Conservation (phyloP, 2,329 filamentous ascomycete genomes). For the Beauveria sp. region DNA sequence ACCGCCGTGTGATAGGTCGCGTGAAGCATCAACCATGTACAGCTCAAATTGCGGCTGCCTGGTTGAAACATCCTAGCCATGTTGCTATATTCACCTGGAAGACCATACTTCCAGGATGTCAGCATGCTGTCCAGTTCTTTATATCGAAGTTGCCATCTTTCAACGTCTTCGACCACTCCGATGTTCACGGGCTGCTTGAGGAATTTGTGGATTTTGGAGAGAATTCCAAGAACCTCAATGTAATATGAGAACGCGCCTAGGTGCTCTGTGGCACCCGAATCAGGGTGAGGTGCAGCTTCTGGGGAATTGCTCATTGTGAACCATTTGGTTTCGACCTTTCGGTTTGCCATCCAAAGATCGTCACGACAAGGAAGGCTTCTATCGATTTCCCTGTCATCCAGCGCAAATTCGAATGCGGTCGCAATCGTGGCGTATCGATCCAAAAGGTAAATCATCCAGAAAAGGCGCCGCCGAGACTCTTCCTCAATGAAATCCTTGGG, state of each 20-base stretch:
- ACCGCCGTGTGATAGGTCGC: constrained; percentile 84
- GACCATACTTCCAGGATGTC: constrained; percentile 73
- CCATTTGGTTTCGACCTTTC: constrained; percentile 77
- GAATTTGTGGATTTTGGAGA: constrained; percentile 83
- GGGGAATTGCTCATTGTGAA: constrained; percentile 51
- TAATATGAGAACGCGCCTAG: constrained; percentile 85
- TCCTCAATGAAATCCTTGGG: constrained; percentile 83
- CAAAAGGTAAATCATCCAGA: constrained; percentile 91
- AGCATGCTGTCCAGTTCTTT: constrained; percentile 75
- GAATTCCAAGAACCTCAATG: constrained; percentile 78
- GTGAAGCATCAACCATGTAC: constrained; percentile 86
- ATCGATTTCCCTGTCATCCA: constrained; percentile 86
- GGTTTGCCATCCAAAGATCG: constrained; percentile 76
- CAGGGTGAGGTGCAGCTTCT: constrained; percentile 46
- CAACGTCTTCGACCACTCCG: constrained; percentile 72
- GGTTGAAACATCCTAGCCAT: constrained; percentile 70
- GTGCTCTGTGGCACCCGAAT: constrained; percentile 66
- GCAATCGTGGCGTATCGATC: constrained; percentile 87
- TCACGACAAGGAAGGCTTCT: constrained; percentile 80
- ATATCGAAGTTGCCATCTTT: constrained; percentile 83
- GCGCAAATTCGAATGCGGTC: constrained; percentile 84
- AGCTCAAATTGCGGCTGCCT: constrained; percentile 63
- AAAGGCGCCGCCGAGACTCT: constrained; percentile 73
- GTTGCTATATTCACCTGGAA: constrained; percentile 79
- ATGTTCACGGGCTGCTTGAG: constrained; percentile 87